Base-by-base conservation (phyloP, 495 filamentous ascomycete species). In the Parmelia sp. region DNA sequence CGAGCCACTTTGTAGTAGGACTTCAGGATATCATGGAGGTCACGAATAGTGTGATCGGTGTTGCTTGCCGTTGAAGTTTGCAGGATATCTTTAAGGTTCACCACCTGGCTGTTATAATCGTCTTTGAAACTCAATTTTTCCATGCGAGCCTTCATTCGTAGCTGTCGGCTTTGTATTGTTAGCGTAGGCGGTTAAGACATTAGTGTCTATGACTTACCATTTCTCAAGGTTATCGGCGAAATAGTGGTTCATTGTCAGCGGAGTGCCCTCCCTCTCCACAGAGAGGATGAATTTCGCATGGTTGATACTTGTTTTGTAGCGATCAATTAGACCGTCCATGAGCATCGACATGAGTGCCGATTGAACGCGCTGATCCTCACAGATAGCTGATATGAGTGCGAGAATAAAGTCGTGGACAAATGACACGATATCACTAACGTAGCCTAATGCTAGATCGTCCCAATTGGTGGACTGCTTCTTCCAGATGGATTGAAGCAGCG, bases 1-100 rank as follows among this genome's bases (percentile, higher is more conserved):
- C 67, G 72, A 0, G 83, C 78, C 0, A 88, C 82, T 51, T 82
- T 80, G 74, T 89, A 88, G 69, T 89, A 89, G 3, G 79, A 73
- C 55, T 79, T 61, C 2, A 88, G 71, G 21, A 81, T 79, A 63
- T 88, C 82, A 56, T 87, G 83, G 10, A 88, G 77, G 1, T 84
- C 77, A 55, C 79, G 72, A 11, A 78, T 66, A 4, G 74, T 74
- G n/a, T 82, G 73, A 0, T 81, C 72, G 0, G 63, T 60, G 62
- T 85, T 88, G 57, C 65, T 65, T 29, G 53, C 42, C 7, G 40
- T 57, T 1, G 29, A 19, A 8, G 14, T 33, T 12, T 37, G 51
- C n/a, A 27, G 11, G n/a, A 2, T 39, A 23, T 75, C 8, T 21
- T 72, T 25, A 0, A 77, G 23, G 8, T 66, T 58, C 6, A 76